Base-by-base conservation (phyloP, 306 rosid species). In the Purshia tridentata region DNA sequence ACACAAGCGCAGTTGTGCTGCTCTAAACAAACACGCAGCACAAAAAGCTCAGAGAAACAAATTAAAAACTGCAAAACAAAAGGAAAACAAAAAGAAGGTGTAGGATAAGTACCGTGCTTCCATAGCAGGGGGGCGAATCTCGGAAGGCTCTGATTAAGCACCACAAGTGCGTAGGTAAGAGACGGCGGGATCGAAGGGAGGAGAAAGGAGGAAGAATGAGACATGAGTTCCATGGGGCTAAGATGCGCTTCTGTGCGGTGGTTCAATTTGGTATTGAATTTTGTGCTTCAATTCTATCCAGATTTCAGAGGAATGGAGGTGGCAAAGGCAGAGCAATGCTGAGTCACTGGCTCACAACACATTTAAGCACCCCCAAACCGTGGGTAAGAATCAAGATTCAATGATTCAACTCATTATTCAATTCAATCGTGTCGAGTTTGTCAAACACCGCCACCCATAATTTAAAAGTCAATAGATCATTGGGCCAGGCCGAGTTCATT, bases 131-230 rank as follows among this genome's bases (percentile, higher is more conserved):
- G 95, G 80, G 91, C 77, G 66, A 88, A 88, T 87, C 42, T 88
- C n/a, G 95, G 96, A 1, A 94, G 91, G 15, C 79, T 44, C 74
- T 94, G 99, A 71, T 94, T 94, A 16, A 94, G 97, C 64, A 89
- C 8, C 59, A 94, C 84, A 2, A 91, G 97, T 6, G 93, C 88
- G 76, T 86, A 84, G 11, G 76, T 81, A 0, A 54, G 69, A 56
- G 87, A 63, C 55, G 76, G 76, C 5, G 65, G 44, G 41, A 75
- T 64, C 10, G 81, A 16, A 15, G 92, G 88, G 19, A 86, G 88
- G 79, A 93, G 97, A 72, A 90, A 93, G 40, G 72, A 37, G 0
- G 98, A 89, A 22, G 90, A 87, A 79, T 93, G 96, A 53, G 75
- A 65, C 87, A 90, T 79, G 49, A 53, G 37, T 65, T 78, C 95